These are phyloP conservation scores for Pleurotus platypus DNA, from an alignment of 768 basidiomycete genomes.

Conservation along the genomic window DNA sequence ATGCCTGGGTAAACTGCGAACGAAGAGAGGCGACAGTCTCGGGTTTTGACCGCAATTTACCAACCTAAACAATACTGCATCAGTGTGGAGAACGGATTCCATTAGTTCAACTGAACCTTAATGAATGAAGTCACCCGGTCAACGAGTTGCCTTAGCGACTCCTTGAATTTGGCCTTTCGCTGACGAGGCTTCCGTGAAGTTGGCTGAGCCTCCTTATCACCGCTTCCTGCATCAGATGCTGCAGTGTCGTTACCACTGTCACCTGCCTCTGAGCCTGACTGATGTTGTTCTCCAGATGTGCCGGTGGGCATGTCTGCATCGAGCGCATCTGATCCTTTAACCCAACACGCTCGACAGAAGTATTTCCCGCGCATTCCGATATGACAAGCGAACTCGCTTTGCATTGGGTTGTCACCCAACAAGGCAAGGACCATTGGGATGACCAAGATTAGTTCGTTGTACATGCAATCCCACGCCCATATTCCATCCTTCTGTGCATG, in stretches of 20 bases:
- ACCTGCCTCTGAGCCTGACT: too few species aligned
- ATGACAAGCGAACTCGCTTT: constrained; percentile 41
- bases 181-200: too few species aligned
- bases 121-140: constrained; percentile 18
- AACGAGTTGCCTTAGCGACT: constrained; percentile 5
- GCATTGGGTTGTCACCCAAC: constrained; percentile 46
- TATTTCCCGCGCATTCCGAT: constrained; percentile 32
- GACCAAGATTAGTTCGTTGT: constrained; percentile 24
- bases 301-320: constrained; percentile 7
- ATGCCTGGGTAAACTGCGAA: constrained; percentile 15
- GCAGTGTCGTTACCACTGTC: too few species aligned
- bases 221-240: too few species aligned
- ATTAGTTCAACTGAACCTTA: constrained; percentile 12
- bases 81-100: too few species aligned
- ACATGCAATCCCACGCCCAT: constrained; percentile 32
- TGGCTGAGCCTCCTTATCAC: too few species aligned
- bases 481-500: constrained; percentile 25
- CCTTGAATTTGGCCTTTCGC: too few species aligned
- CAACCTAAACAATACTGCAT: constrained; percentile 9
- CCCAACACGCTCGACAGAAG: constrained; percentile 38
- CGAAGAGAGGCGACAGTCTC: constrained; percentile 16
- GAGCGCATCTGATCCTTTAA: constrained; percentile 20
- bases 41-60: constrained; percentile 8
- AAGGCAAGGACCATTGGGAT: constrained; percentile 27
- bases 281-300: too few species aligned